A percentile compares a stretch with the other conserved stretches of the same genome.
These are phyloP conservation scores for Aquanectria penicillioides DNA, from an alignment of 2,329 filamentous ascomycete genomes.

Conservation along the genomic window DNA sequence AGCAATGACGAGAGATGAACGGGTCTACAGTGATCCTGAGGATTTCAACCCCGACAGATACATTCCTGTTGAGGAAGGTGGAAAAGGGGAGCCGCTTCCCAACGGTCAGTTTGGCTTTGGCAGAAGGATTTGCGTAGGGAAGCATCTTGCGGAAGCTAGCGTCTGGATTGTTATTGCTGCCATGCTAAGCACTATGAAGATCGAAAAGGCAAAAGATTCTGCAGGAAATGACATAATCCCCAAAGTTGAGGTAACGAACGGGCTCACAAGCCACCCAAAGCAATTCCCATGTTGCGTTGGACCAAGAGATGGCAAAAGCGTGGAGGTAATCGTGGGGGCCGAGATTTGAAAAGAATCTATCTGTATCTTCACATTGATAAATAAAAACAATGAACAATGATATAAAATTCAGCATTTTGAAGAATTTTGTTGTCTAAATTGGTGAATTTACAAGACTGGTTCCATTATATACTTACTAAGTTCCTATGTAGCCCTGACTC, in stretches of 20 bases:
- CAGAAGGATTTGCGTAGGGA: slow-evolving; percentile 15
- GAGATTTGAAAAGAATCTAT: background rate
- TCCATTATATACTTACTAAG: no score
- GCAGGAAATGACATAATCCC: slow-evolving; percentile 14
- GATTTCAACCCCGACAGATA: slow-evolving; percentile 21
- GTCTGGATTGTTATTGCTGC: slow-evolving; percentile 17
- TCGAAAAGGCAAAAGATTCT: slow-evolving; percentile 11
- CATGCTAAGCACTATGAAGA: slow-evolving; percentile 20
- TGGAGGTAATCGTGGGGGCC: slow-evolving; percentile 12
- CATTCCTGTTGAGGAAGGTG: slow-evolving; percentile 7
- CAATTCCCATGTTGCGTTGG: slow-evolving; percentile 14
- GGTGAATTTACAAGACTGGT: no score
- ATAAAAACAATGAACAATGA: no score
- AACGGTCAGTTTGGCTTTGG: slow-evolving; percentile 22
- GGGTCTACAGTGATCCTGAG: slow-evolving; percentile 6
- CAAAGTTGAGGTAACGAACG: slow-evolving; percentile 16
- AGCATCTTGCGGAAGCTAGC: slow-evolving; percentile 13
- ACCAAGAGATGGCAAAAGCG: slow-evolving; percentile 4
- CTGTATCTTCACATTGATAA: background rate
- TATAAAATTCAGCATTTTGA: no score
- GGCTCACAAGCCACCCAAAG: slow-evolving; percentile 16
- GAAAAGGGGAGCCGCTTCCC: slow-evolving; percentile 18
- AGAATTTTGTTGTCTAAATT: no score
- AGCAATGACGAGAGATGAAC: slow-evolving; percentile 13
- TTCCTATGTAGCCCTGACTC: no score